phyloP scores from a whole-genome alignment of 768 basidiomycete genomes.

The Russula earlei region DNA sequence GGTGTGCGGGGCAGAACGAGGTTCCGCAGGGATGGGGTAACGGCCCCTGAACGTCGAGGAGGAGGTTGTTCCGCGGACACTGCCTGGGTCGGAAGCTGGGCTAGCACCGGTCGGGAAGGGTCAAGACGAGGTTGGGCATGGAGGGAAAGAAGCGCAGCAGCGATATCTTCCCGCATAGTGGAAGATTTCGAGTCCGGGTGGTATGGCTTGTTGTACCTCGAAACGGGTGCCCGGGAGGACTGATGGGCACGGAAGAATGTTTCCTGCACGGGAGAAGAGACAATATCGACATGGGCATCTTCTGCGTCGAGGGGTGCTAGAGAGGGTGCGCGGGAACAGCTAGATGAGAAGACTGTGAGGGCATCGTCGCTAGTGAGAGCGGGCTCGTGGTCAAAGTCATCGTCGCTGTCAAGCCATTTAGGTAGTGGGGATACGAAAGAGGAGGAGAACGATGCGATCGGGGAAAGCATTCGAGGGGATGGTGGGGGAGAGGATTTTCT shows the following conservation, averaged over 20 bases:
- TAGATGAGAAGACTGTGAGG: constrained; percentile 9
- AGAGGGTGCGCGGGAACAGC: constrained; percentile 15
- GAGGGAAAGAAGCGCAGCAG: constrained; percentile 15
- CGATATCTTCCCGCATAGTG: constrained; percentile 14
- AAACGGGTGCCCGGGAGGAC: constrained; percentile 1
- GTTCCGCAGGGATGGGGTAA: constrained; percentile 10
- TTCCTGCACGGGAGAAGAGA: constrained; percentile 15
- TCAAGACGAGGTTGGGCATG: constrained; percentile 15
- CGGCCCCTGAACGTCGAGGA: constrained; percentile 2
- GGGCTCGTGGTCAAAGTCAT: constrained; percentile 17
- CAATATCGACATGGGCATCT: constrained; percentile 16
- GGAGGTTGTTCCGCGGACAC: background rate
- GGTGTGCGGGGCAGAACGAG: constrained; percentile 8
- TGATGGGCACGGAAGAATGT: constrained; percentile 4
- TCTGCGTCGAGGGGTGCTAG: constrained; percentile 12
- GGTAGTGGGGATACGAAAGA: constrained; percentile 1
- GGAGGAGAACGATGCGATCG: background rate
- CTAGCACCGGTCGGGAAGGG: background rate
- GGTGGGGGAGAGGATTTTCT: constrained; percentile 9
- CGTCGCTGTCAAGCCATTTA: constrained; percentile 16
- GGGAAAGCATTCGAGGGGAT: constrained; percentile 6
- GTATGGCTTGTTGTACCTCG: background rate
- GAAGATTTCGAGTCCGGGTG: background rate
- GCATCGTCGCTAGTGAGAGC: constrained; percentile 19
- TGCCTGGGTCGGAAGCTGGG: background rate